Evolutionary conservation across 345 rosid genomes (phyloP), one percentile per base, ranked within the genome.

Genomic region (Euphorbia tirucalli): DNA sequence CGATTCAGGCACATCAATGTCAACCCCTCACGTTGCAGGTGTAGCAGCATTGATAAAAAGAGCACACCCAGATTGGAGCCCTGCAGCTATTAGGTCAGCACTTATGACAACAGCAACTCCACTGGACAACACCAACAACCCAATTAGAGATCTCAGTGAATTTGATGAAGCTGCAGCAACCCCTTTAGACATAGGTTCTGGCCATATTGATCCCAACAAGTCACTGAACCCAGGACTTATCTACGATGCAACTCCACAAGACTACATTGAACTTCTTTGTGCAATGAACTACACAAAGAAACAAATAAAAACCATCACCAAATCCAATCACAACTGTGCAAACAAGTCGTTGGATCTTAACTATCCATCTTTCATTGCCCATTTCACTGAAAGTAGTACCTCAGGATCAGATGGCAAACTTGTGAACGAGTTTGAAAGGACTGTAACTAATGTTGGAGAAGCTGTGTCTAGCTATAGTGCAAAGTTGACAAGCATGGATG

Each of bases 101-200:
- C 74, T 85, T 8, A 79, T 85, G 83, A 86, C 89, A 39, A 83
- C 89, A 0, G 81, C 85, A 58, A 66, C 63, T 31, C 15, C 81
- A 31, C 44, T 78, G 0, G 87, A 83, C 78, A 81, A 86, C 75
- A 78, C 79, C 3, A n/a, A 25, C 0, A 66, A 31, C 18, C 85
- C 80, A 32, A 80, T 86, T 55, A 75, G 66, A 60, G 89, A 81
- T 31, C 28, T 30, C 5, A 71, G 72, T 22, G 62, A 57, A 22
- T 0, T 18, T 22, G 0, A 27, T 24, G 22, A 74, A 24, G 7
- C 25, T 28, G 85, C 82, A 0, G 92, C 88, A 15, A 78, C 57
- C 66, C 97, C 97, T 5, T 77, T 92, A 14, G 93, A 74, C 19
- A 71, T 69, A 4, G 91, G 95, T 44, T 83, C 97, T 10, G 89